Base-by-base conservation (phyloP, 192 early-diverging fungal genomes). In the Dissophora ornata region DNA sequence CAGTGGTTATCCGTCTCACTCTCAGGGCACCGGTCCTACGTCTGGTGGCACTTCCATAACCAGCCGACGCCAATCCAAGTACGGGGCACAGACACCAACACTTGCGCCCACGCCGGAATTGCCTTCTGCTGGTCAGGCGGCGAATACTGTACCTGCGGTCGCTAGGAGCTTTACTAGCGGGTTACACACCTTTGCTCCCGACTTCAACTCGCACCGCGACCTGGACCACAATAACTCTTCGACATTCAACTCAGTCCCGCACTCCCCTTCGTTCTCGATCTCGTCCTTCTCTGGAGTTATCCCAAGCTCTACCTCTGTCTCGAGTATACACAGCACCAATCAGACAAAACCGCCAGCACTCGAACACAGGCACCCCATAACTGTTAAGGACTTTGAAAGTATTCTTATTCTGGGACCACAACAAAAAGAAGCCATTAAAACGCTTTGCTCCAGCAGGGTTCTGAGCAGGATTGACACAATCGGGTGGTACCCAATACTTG, bases 401-500 rank as follows among this genome's bases (percentile, higher is more conserved):
- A 77, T 77, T 16, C 58, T 48, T 34, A 61, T 77, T 30, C 38
- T 77, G 3, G 59, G 64, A 11, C 73, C 63, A 2, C 10, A 44
- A 7, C 73, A 77, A 18, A 34, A 62, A 22, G 38, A 34, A 6
- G 73, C 64, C 15, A 62, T 67, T 29, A 77, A 77, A 28, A 67
- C 73, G 13, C 65, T 77, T 49, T 77, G 73, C 36, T 77, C 73
- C 3, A 29, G 56, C 0, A 57, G 73, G 32, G 59, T 77, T 11
- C 30, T 77, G n/a, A 67, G 73, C 29, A 67, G 73, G 44, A 77
- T 77, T 28, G 73, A 79, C 50, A 62, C 54, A 15, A 71, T 79
- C n/a, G 56, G 56, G 18, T 82, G 81, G 81, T 71, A 59, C 30
- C 46, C 68, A 11, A 79, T 82, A 15, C 49, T 82, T 24, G 48